phyloP scores from a whole-genome alignment of 306 rosid genomes.

The Cucumis cinereus region DNA sequence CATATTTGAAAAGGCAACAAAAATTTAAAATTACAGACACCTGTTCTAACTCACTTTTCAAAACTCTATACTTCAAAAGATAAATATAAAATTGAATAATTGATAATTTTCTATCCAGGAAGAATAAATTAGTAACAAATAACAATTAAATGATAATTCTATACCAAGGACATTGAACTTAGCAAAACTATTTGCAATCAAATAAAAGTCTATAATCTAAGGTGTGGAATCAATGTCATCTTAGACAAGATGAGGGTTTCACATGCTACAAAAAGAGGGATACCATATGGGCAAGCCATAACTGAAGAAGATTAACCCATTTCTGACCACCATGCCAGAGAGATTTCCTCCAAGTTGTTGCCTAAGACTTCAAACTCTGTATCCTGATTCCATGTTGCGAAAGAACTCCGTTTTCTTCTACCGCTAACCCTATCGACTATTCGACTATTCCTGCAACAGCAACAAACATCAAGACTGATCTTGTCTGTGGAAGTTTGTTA shows the following conservation, averaged over 20 bases:
- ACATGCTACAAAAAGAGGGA: constrained; percentile 6
- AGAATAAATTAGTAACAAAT: neutral
- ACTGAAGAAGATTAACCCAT: neutral
- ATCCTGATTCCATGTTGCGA: neutral
- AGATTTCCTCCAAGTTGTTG: neutral
- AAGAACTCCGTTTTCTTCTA: neutral
- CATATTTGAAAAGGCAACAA: neutral
- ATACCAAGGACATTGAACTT: neutral
- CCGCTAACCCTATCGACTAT: neutral
- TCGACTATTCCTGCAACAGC: neutral
- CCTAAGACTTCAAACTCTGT: neutral
- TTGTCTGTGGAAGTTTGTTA: neutral
- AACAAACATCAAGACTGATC: neutral
- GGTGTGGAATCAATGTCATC: neutral
- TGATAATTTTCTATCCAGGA: neutral
- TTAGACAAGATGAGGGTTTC: neutral
- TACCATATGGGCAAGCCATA: neutral
- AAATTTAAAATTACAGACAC: neutral
- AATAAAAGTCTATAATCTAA: constrained; percentile 2
- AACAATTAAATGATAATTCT: neutral
- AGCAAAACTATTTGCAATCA: neutral
- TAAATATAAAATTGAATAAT: neutral
- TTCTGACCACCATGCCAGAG: neutral
- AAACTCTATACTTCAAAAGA: neutral
- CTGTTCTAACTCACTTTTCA: neutral